Evolutionary conservation across 768 basidiomycete genomes (phyloP), one percentile per base, ranked within the genome.

Genomic region (Cubamyces lactineus): DNA sequence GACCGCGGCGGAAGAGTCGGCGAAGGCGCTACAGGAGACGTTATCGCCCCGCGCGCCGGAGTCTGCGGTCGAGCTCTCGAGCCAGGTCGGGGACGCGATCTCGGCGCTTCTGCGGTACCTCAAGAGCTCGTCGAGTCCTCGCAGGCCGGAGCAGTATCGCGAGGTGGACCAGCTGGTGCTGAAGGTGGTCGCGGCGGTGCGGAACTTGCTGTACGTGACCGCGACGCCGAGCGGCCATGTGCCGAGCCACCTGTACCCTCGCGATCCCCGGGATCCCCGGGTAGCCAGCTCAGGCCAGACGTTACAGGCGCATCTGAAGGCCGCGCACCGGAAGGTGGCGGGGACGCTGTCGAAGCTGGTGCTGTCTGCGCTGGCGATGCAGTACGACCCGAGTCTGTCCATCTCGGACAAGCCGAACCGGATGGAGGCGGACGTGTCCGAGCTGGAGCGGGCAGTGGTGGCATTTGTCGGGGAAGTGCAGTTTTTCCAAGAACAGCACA

Each of bases 291-390:
- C 81, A 15, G 76, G 57, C 1, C 65, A 66, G 54, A 64, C 86
- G 2, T 77, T 88, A 8, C 76, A 77, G 62, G 64, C 71, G 5
- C 74, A 75, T 55, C 78, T 94, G 45, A 94, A 93, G 73, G 88
- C 89, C 7, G 86, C 86, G 0, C 92, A 93, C 59, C 82, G 92
- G 53, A 92, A 92, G 68, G 89, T 96, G 34, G 92, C 93, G 2
- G 91, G 93, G 8, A 94, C 93, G 0, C 78, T 96, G 9, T 95
- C 92, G 19, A 89, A 95, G 71, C 80, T 98, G 28, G 91, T 96
- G 30, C 84, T 97, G 2, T 92, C 91, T 8, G 87, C 92, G n/a
- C 88, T 96, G 51, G 94, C 95, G 0, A 88, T 92, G 76, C 86
- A 90, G 68, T 92, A 91, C 62, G 88, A 92, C 68, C 87, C 89